Base-by-base conservation (phyloP, 768 basidiomycete species). In the Neoboletus magnificus region DNA sequence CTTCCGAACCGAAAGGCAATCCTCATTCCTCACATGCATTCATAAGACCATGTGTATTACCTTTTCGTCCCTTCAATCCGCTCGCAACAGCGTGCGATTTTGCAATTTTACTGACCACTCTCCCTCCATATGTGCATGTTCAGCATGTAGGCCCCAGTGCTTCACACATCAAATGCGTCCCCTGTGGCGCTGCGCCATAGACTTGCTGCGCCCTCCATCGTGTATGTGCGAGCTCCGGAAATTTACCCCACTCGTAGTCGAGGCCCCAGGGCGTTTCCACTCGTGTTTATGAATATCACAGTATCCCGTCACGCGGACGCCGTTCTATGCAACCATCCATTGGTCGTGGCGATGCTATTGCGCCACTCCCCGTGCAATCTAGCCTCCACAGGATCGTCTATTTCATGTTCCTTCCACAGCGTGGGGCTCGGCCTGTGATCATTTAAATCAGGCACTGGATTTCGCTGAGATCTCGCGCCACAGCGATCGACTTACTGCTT, bases 381-480 rank as follows among this genome's bases (percentile, higher is more conserved):
- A 49, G 44, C 48, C 45, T 35, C 39, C 12, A 37, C 37, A 44
- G 37, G 52, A 48, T 59, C 20, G 46, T 52, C 54, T 25, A 15
- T 23, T 25, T 32, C 30, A 49, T 60, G 61, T n/a, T 55, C 55
- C 54, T 63, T 52, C 56, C 52, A 39, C 41, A 48, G 48, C 56
- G 37, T 61, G 55, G 51, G 12, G 36, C 45, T 27, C 55, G 16
- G 25, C 16, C 41, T 43, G 33, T 48, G 27, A 46, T 49, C 45
- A 25, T 43, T 43, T 32, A n/a, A n/a, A 20, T 53, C 66, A 57
- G 58, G 59, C 12, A 60, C 56, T 50, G 42, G 18, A 32, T 42
- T 43, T 65, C 63, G 66, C 62, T 68, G 66, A 61, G 62, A 68
- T 65, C 59, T 60, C 45, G 65, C 60, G 57, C 41, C 56, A 56